Evolutionary conservation across 805 yeast species (phyloP), one percentile per base, ranked within the genome.

Genomic region (Candida methanosorbosa): DNA sequence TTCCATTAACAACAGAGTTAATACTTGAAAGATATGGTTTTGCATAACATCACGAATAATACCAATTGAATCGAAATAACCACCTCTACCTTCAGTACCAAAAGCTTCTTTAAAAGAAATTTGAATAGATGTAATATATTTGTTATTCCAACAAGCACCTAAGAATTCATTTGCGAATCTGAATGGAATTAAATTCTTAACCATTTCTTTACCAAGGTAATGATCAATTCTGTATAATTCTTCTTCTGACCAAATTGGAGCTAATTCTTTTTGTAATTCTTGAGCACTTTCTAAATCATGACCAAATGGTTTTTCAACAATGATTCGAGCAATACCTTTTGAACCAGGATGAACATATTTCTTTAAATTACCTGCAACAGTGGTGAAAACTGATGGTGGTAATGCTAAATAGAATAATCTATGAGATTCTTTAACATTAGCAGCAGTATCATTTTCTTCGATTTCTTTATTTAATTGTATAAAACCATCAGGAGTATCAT

Each of bases 11-110:
- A 90, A 66, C 37, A 92, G 61, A 5, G 97, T 88, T 54, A 92
- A 65, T 17, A 90, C 94, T 66, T 92, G 98, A 53, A 90, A 69
- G 49, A 92, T 63, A 64, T 92, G 98, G 70, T 92, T 92, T 68
- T 92, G 98, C 86, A 92, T 90, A 32, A 92, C 97, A 56, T 92
- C 98, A 61, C 98, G 78, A 47, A 92, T 83, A 55, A 92, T 92
- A 39, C 98, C 98, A 52, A 88, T 86, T 37, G 71, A 68, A 62
- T 92, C 97, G 54, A 92, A 92, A 66, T 92, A 92, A 26, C 98
- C 98, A 48, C 98, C 98, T 57, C 98, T 78, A 38, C 98, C 98
- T 64, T 92, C 96, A 27, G 98, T 92, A 37, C 98, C 98, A 50
- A 92, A 92, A n/a, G 92, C 85, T 66, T 92, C 98, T 66, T 92